Evolutionary conservation across 108 stramenopile genomes (phyloP), one percentile per base, ranked within the genome.

Genomic region (Skeletonema costatum): DNA sequence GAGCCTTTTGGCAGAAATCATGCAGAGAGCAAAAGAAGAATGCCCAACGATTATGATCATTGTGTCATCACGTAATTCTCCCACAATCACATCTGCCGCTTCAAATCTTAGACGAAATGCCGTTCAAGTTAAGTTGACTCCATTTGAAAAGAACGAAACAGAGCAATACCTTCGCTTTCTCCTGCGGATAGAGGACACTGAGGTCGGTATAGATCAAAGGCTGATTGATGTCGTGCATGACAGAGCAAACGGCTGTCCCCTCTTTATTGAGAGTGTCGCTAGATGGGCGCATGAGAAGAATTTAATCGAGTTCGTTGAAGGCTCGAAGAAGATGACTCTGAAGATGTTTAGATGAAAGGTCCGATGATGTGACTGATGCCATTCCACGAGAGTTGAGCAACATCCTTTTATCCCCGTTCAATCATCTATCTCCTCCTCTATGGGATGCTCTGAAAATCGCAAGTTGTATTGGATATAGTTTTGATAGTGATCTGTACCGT

Each of bases 371-470:
- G 46, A 82, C 76, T 39, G 66, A 70, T 38, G 75, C 75, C 1
- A 83, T 83, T 13, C 82, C 82, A 38, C 72, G 82, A 46, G 82
- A 83, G 74, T 36, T 83, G 67, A 83, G 82, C 61, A 83, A 68
- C 51, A 83, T 83, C 36, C 73, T 83, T 58, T 56, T 83, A 33
- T 73, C 82, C 17, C 73, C 82, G 38, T 83, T 79, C 51, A 83
- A 83, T 44, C 56, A 83, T 32, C 82, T 83, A 2, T 39, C 82
- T 46, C 82, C 82, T 44, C 77, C 78, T 31, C 70, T 86, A 7
- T 78, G 81, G 80, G 85, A 86, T 73, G 68, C 78, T 9, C 46
- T 86, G 51, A 86, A 86, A 64, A 82, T 86, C 39, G 85, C 85
- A 13, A 83, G 85, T 56, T 83, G 82, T 58, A 83, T 86, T 61